Base-by-base conservation (phyloP, 2,329 filamentous ascomycete genomes). In the Colletotrichum sp. region DNA sequence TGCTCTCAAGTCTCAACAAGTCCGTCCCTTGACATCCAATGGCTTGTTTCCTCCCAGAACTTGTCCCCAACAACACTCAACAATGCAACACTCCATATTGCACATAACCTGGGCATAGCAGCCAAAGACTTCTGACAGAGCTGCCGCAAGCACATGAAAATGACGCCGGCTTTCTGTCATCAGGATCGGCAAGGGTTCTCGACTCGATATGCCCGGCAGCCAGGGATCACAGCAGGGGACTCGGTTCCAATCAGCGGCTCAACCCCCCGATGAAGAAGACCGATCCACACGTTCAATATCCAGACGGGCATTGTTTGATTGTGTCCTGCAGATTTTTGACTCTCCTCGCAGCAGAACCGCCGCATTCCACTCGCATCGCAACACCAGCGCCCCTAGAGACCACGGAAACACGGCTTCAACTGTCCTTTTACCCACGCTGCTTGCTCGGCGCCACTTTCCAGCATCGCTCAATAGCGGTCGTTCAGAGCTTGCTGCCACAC, bases 301-400 rank as follows among this genome's bases (percentile, higher is more conserved):
- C 28, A 57, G 32, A 59, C n/a, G 39, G 39, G 28, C 72, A 34
- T 63, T 61, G 43, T 64, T 67, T 15, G 34, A 75, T 57, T 48
- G 43, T 26, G 6, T 72, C 30, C 55, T 67, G 63, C 69, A 72
- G 24, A 61, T n/a, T 67, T 72, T 75, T 75, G 69, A 67, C 69
- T 75, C 69, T 70, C 34, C n/a, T 32, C 71, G 52, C 61, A 64
- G 18, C 32, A 71, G 60, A 60, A 57, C 28, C 68, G 48, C 72
- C 34, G 8, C 34, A 71, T 55, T 18, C 67, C 72, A 66, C 72
- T 71, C 34, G 24, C 60, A 6, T 28, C 28, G 48, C 26, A 59
- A 64, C 71, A 16, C 59, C 71, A 24, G 7, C 60, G 32, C 55
- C 21, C 57, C 43, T 36, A 34, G 34, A 67, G 48, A 15, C 67